Evolutionary conservation across 768 basidiomycete species (phyloP).

Genomic region (Termitomyces sp.): DNA sequence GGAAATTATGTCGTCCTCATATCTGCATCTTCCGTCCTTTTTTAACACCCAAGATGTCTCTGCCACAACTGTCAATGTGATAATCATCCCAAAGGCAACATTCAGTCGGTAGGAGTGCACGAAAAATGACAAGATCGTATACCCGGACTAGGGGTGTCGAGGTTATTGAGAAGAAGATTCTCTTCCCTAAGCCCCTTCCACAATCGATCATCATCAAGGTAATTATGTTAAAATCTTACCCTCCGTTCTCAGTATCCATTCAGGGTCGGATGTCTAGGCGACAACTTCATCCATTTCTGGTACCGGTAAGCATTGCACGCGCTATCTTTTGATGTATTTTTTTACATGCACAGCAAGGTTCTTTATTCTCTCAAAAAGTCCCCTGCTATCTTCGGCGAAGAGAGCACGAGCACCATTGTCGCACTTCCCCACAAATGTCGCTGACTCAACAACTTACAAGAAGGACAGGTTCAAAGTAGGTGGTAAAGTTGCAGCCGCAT

Average conservation of each 20-base stretch:
- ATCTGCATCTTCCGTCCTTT: slow-evolving; percentile 22
- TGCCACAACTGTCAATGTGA: slow-evolving; percentile 63
- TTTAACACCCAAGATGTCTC: slow-evolving; percentile 32
- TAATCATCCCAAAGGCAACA: slow-evolving; percentile 53
- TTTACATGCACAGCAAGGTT: slow-evolving; percentile 39
- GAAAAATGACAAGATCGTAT: neutral
- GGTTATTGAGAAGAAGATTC: slow-evolving; percentile 64
- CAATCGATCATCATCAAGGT: slow-evolving; percentile 52
- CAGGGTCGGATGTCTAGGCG: slow-evolving; percentile 67
- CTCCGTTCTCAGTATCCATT: neutral
- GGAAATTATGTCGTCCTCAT: neutral
- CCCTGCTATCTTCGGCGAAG: slow-evolving; percentile 73
- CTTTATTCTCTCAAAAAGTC: slow-evolving; percentile 53
- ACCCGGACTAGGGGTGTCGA: no score
- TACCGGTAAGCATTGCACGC: slow-evolving; percentile 41
- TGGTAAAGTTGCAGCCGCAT: no score
- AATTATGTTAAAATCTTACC: neutral
- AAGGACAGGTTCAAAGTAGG: slow-evolving; percentile 62
- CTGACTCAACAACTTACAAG: slow-evolving; percentile 62
- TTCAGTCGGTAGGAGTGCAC: neutral
- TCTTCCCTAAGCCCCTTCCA: slow-evolving; percentile 61
- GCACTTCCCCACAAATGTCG: slow-evolving; percentile 54
- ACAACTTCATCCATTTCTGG: no score
- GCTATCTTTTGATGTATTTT: neutral
- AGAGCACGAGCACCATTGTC: slow-evolving; percentile 72